These are phyloP conservation scores for Strobilomyces echinocephalus DNA, from an alignment of 768 basidiomycete genomes.

Conservation along the genomic window DNA sequence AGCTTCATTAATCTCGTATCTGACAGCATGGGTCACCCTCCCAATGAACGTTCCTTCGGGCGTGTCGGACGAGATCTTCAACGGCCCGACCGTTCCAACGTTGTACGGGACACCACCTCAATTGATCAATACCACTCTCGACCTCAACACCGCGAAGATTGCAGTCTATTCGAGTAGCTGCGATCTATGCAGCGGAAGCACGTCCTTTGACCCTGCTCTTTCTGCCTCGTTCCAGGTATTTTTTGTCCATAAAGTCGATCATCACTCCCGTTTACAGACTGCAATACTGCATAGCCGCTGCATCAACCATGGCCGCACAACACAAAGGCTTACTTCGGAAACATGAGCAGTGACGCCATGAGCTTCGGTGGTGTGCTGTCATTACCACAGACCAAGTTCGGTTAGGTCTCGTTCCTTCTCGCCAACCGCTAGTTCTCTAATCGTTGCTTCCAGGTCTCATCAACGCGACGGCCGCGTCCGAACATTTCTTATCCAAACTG, in stretches of 20 bases:
- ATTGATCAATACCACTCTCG: slow-evolving; percentile 13
- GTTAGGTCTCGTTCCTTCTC: no score
- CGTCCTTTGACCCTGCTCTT: slow-evolving; percentile 10
- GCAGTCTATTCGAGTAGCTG: slow-evolving; percentile 20
- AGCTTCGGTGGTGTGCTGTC: slow-evolving; percentile 15
- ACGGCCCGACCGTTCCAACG: slow-evolving; percentile 16
- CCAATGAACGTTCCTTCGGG: slow-evolving; percentile 11
- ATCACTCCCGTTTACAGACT: not conserved
- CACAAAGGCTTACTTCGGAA: slow-evolving; percentile 7
- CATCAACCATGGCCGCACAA: slow-evolving; percentile 15
- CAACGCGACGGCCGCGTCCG: no score
- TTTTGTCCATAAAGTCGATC: not conserved
- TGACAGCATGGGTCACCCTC: slow-evolving; percentile 15
- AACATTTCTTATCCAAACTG: no score
- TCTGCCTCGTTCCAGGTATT: slow-evolving; percentile 16
- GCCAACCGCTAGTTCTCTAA: no score
- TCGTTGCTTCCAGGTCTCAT: no score
- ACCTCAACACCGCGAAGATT: slow-evolving; percentile 15
- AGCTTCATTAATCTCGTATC: not conserved
- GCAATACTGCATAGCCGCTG: not conserved
- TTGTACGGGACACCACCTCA: slow-evolving; percentile 17
- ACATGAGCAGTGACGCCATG: slow-evolving; percentile 12
- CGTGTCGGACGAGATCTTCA: no score
- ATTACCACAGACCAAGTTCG: no score
- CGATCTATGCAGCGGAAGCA: slow-evolving; percentile 19